Percentiles rank a stretch among this genome's conserved stretches.
Conservation (phyloP, 1,284 basidiomycete species). For the Austroboletus rostrupii region DNA sequence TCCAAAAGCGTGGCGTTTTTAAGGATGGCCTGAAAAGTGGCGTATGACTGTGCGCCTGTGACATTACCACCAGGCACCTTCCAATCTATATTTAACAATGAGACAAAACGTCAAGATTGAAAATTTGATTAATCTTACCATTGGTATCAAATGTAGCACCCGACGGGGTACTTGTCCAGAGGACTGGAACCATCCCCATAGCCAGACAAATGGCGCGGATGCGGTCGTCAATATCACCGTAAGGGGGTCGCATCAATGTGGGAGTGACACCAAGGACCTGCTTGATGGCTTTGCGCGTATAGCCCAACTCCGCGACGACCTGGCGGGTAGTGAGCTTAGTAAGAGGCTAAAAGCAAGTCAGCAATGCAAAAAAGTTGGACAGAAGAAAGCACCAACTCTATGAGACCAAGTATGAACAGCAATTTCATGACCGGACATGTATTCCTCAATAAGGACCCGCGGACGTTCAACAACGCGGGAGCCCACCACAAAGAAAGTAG, state of each 20-base stretch:
- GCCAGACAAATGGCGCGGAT: slow-evolving; percentile 81
- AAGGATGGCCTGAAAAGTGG: slow-evolving; percentile 61
- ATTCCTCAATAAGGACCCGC: slow-evolving; percentile 75
- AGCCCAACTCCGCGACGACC: slow-evolving; percentile 91
- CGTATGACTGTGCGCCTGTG: slow-evolving; percentile 51
- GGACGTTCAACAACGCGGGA: slow-evolving; percentile 85
- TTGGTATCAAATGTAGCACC: slow-evolving; percentile 78
- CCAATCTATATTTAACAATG: slow-evolving; percentile 58
- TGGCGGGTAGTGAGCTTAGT: slow-evolving; percentile 84
- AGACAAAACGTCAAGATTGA: not conserved
- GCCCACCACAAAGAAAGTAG: slow-evolving; percentile 93
- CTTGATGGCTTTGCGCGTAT: slow-evolving; percentile 85
- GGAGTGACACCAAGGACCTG: slow-evolving; percentile 76
- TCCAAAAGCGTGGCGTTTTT: slow-evolving; percentile 53
- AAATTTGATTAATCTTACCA: slow-evolving; percentile 37
- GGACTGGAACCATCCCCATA: slow-evolving; percentile 78
- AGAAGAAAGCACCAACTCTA: slow-evolving; percentile 36
- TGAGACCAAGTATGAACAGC: slow-evolving; percentile 80
- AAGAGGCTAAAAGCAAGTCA: slow-evolving; percentile 46
- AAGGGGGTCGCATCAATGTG: slow-evolving; percentile 61
- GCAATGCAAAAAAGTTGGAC: not conserved
- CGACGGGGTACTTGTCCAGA: slow-evolving; percentile 66
- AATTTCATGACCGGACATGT: slow-evolving; percentile 82
- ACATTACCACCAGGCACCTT: slow-evolving; percentile 70
- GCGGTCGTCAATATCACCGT: slow-evolving; percentile 75